A percentile compares a stretch with the other conserved stretches of the same genome.
Conservation (phyloP, 495 filamentous ascomycete genomes). For the Penicillium maclennaniae region DNA sequence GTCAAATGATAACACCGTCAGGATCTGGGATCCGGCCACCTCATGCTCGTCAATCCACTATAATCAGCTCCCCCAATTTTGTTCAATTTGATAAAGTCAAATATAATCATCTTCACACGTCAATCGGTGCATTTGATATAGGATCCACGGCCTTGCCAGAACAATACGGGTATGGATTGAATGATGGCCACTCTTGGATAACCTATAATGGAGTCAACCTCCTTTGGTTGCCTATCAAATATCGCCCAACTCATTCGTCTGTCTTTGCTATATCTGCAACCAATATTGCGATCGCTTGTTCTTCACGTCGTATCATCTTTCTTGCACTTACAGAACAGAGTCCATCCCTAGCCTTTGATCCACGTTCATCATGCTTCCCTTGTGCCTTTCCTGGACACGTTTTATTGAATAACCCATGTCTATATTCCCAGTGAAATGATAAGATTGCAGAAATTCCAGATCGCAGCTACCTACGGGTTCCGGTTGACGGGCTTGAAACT, state of each 20-base stretch:
- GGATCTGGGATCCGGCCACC: constrained; percentile 3
- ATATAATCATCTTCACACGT: constrained; percentile 1
- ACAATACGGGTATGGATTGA: constrained; percentile 8
- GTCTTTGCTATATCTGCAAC: constrained; percentile 2
- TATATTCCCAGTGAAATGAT: too few relatives aligned
- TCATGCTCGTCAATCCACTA: too few relatives aligned
- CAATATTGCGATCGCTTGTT: neutral
- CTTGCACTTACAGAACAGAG: neutral
- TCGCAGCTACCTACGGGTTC: too few relatives aligned
- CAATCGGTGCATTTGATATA: neutral
- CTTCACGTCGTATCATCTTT: constrained; percentile 2
- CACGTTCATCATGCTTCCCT: too few relatives aligned
- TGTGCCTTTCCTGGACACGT: too few relatives aligned
- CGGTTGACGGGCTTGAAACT: too few relatives aligned
- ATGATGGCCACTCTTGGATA: constrained; percentile 14
- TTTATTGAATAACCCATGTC: too few relatives aligned
- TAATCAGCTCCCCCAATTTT: neutral
- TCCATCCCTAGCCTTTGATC: neutral
- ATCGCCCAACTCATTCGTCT: constrained; percentile 4
- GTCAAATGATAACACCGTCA: constrained; percentile 4
- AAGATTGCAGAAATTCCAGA: too few relatives aligned
- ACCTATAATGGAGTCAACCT: constrained; percentile 10
- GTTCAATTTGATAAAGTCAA: constrained; percentile 1
- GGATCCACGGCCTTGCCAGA: neutral
- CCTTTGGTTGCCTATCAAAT: constrained; percentile 21